These are phyloP conservation scores for Haplosporangium sp. DNA, from an alignment of 371 early-diverging fungal species.

Conservation along the genomic window DNA sequence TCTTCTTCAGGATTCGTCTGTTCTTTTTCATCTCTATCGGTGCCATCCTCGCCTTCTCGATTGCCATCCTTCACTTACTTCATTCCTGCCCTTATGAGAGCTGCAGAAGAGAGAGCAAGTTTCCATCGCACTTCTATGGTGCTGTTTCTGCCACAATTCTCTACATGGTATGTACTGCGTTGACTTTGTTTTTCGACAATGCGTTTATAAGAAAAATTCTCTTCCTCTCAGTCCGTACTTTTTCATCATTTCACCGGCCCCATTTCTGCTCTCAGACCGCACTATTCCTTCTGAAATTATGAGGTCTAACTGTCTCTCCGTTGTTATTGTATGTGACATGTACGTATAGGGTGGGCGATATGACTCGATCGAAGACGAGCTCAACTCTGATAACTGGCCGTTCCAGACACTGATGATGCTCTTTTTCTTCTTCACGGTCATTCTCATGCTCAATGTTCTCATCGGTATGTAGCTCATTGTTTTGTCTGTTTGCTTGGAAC, in stretches of 20 bases:
- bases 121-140: neutral
- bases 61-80: slow-evolving; percentile 2
- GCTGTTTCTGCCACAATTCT: neutral
- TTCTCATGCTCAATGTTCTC: slow-evolving; percentile 45
- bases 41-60: slow-evolving; percentile 4
- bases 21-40: slow-evolving; percentile 10
- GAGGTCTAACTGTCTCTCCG: neutral
- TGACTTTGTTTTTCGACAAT: neutral
- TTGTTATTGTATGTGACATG: neutral
- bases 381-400: neutral
- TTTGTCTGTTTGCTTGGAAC: neutral
- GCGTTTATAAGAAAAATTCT: too few relatives aligned
- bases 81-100: neutral
- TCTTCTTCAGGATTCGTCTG: neutral
- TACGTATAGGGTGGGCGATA: slow-evolving; percentile 33
- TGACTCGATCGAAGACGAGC: slow-evolving; percentile 20
- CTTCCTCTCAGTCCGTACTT: too few relatives aligned
- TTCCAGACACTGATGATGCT: slow-evolving; percentile 45
- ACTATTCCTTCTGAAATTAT: neutral
- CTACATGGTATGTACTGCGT: neutral
- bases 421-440: slow-evolving; percentile 40
- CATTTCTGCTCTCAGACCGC: too few relatives aligned
- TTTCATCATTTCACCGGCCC: too few relatives aligned
- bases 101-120: neutral
- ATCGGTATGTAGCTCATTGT: slow-evolving; percentile 18